Evolutionary conservation across 2,329 filamentous ascomycete genomes (phyloP).

Genomic region (Catunica adiposa): DNA sequence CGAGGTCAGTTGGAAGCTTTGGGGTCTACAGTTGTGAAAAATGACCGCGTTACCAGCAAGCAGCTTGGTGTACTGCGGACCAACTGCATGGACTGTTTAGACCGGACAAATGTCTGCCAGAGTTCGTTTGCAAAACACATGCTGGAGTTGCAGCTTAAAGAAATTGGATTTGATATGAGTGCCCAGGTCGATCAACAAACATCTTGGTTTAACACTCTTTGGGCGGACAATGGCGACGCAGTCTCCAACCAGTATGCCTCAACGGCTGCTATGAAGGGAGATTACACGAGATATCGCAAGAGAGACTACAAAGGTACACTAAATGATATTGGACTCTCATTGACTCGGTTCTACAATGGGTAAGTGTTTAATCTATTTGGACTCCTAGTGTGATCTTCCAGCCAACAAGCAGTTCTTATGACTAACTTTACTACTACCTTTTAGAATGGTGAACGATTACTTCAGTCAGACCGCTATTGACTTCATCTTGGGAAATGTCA

Average conservation of each 20-base stretch:
- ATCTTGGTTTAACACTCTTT: constrained; percentile 87
- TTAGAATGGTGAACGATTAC: constrained; percentile 91
- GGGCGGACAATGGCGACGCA: constrained; percentile 95
- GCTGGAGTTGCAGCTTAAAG: constrained; percentile 61
- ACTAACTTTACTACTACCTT: not conserved
- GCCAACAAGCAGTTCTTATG: not conserved
- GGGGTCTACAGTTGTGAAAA: constrained; percentile 49
- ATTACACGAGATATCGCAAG: constrained; percentile 84
- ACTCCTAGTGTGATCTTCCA: not conserved
- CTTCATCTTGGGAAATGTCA: constrained; percentile 79
- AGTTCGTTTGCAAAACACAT: constrained; percentile 75
- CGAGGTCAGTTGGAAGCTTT: constrained; percentile 49
- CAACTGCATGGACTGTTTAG: constrained; percentile 97
- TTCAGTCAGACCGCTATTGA: constrained; percentile 93
- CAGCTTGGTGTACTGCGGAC: constrained; percentile 74
- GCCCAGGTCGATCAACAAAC: constrained; percentile 62
- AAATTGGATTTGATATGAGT: constrained; percentile 60
- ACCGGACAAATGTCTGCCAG: constrained; percentile 90
- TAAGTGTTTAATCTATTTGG: constrained; percentile 22
- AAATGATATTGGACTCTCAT: constrained; percentile 76
- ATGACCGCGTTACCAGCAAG: constrained; percentile 24
- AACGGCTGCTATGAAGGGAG: constrained; percentile 87
- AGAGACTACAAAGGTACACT: constrained; percentile 80
- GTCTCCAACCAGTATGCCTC: constrained; percentile 93
- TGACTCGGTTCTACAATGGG: constrained; percentile 59